Base-by-base conservation (phyloP, 352 stramenopile genomes). In the Thalassiosira exigua region DNA sequence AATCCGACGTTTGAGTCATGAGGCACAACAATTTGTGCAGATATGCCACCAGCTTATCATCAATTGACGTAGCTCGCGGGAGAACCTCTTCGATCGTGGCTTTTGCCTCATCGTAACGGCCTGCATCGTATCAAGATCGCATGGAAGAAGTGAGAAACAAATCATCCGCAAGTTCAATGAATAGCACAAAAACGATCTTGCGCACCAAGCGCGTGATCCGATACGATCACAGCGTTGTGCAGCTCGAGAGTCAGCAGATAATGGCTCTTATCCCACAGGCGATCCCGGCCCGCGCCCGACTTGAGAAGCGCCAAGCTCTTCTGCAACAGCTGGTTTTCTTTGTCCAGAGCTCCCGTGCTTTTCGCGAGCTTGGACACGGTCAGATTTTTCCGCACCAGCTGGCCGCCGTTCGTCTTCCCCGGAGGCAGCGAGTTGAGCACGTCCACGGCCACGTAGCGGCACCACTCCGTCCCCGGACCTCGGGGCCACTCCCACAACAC, bases 371-470 rank as follows among this genome's bases (percentile, higher is more conserved):
- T 56, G 3, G 67, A n/a, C 2, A 75, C 67, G 9, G 22, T 44
- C 41, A 75, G 17, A 70, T 69, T 75, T 48, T 48, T 48, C 39
- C 11, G 11, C 0, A 48, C n/a, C 56, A 77, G 44, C 0, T 48
- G 44, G 9, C 11, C 3, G 32, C 27, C 29, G 22, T 56, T 36
- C 22, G 57, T 56, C 22, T 65, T 65, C 12, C 62, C 57, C 4
- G 48, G 17, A 62, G 68, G 57, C 14, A 72, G 44, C 17, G 32
- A 27, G 30, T 77, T 71, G 0, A 77, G 19, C 46, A 72, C n/a
- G 29, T 77, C 68, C 7, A 62, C 68, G 30, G 68, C 68, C 17
- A 71, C 68, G 67, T 57, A 77, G 21, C 39, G 68, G 41, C 29
- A 65, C 59, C 69, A 72, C 9, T 77, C 69, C 36, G 39, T 68